Evolutionary conservation across 2,329 filamentous ascomycete genomes (phyloP).

Genomic region (Cucurbitaria berberidis): DNA sequence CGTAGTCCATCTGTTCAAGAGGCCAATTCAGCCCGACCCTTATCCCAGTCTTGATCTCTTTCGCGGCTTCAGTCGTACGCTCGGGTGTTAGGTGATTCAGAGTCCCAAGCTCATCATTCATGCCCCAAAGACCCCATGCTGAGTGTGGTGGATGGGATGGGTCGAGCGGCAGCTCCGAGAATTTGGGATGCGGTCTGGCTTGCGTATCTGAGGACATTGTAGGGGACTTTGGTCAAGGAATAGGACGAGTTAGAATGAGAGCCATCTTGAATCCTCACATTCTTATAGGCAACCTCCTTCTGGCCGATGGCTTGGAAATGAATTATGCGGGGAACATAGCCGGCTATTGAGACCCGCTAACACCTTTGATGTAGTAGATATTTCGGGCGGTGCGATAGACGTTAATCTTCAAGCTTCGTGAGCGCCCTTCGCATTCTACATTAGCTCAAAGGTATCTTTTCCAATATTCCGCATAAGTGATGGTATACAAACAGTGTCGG

Average conservation of each 20-base stretch:
- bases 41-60: slow-evolving; percentile 23
- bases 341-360: not conserved
- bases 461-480: not conserved
- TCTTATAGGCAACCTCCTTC: not conserved
- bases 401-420: not conserved
- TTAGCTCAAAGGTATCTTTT: not conserved
- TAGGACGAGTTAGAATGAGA: not conserved
- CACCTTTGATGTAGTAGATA: not conserved
- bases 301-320: no score
- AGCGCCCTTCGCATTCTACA: not conserved
- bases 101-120: slow-evolving; percentile 28
- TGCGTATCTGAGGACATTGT: slow-evolving; percentile 15
- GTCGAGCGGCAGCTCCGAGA: slow-evolving; percentile 28
- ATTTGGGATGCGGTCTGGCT: slow-evolving; percentile 30
- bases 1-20: slow-evolving; percentile 31
- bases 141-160: slow-evolving; percentile 27
- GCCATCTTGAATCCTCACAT: not conserved
- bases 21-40: slow-evolving; percentile 30
- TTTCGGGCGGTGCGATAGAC: no score
- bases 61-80: slow-evolving; percentile 25
- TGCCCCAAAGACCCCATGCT: slow-evolving; percentile 32
- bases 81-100: slow-evolving; percentile 30
- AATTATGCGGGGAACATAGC: not conserved
- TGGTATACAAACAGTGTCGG: not conserved
- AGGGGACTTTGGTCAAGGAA: not conserved